Conservation (phyloP, 2,329 filamentous ascomycete species). For the Alternaria consortialis region DNA sequence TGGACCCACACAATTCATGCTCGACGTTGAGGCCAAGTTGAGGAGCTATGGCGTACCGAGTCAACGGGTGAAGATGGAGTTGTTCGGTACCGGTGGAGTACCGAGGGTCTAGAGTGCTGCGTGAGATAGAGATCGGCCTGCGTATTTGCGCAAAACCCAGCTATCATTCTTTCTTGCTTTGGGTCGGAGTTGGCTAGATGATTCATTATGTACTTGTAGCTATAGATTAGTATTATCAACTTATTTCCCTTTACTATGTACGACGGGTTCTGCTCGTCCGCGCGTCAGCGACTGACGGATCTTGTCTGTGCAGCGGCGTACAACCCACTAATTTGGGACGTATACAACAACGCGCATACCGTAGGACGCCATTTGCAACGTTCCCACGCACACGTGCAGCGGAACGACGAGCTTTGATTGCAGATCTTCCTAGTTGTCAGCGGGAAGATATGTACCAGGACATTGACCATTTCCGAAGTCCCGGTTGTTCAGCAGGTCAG, state of each 20-base stretch:
- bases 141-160: neutral
- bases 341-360: slow-evolving; percentile 15
- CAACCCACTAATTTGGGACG: slow-evolving; percentile 2
- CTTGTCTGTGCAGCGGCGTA: slow-evolving; percentile 15
- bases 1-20: slow-evolving; percentile 76
- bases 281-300: slow-evolving; percentile 1
- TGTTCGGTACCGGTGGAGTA: slow-evolving; percentile 62
- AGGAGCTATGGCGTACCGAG: slow-evolving; percentile 64
- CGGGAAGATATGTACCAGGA: slow-evolving; percentile 13
- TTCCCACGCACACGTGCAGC: slow-evolving; percentile 13
- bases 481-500: neutral
- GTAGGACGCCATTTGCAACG: slow-evolving; percentile 22
- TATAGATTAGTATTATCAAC: neutral
- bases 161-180: slow-evolving; percentile 4
- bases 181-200: slow-evolving; percentile 2
- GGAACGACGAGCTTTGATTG: slow-evolving; percentile 33
- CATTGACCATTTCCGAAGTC: slow-evolving; percentile 20
- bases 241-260: neutral
- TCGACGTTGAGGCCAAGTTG: slow-evolving; percentile 64
- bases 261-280: slow-evolving; percentile 3
- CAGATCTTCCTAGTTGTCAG: slow-evolving; percentile 15
- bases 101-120: slow-evolving; percentile 34
- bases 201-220: neutral
- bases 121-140: neutral
- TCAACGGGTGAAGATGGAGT: slow-evolving; percentile 71